Conservation (phyloP, 176 grass and related monocot species). For the Aegilops speltoides region DNA sequence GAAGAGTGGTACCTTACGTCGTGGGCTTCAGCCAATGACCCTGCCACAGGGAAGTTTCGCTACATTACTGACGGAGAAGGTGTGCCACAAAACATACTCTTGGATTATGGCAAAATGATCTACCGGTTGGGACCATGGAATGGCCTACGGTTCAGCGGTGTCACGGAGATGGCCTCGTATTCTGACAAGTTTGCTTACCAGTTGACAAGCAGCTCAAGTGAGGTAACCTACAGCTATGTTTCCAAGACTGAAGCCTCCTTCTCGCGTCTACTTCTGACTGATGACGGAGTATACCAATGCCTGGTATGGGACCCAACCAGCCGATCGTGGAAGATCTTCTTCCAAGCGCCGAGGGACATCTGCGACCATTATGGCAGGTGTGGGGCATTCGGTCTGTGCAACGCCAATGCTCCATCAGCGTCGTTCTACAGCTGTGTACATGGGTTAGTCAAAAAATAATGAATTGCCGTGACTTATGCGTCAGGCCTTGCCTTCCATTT, state of each 20-base stretch:
- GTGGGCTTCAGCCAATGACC: neutral
- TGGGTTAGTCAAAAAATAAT: too few species aligned
- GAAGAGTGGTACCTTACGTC: slow-evolving; percentile 24
- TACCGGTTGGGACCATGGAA: slow-evolving; percentile 20
- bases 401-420: slow-evolving; percentile 12
- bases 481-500: too few species aligned
- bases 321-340: neutral
- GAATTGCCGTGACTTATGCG: too few species aligned
- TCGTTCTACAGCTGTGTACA: slow-evolving; percentile 34
- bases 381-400: slow-evolving; percentile 28
- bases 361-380: slow-evolving; percentile 3
- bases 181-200: neutral
- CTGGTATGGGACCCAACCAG: neutral
- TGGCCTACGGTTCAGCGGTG: slow-evolving; percentile 32
- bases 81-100: too few species aligned
- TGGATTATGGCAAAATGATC: neutral
- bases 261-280: slow-evolving; percentile 4
- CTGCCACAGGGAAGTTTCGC: too few species aligned
- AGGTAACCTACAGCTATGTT: neutral
- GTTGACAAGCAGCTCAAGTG: neutral
- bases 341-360: neutral
- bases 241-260: neutral
- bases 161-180: slow-evolving; percentile 37
- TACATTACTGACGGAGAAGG: too few species aligned
- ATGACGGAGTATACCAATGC: neutral